phyloP scores from a whole-genome alignment of 2,329 filamentous ascomycete genomes.

The Clarireedia homoeocarpa region DNA sequence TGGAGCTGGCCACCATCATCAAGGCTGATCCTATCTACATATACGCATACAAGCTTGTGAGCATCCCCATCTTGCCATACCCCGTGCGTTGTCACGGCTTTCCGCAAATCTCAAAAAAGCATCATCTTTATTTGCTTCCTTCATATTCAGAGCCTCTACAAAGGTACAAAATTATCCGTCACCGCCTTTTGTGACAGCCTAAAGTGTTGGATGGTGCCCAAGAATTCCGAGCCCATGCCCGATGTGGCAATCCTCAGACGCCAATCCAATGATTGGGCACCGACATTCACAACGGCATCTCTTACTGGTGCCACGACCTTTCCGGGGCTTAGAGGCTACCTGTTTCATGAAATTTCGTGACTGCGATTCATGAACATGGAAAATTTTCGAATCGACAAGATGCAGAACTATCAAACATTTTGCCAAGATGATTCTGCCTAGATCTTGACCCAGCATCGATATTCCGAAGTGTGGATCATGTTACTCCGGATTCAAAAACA shows the following conservation, averaged over 20 bases:
- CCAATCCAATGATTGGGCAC: slow-evolving; percentile 12
- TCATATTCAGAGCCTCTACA: slow-evolving; percentile 3
- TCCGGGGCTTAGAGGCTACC: slow-evolving; percentile 5
- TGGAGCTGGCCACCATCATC: not conserved
- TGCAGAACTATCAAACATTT: slow-evolving; percentile 2
- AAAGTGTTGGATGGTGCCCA: slow-evolving; percentile 10
- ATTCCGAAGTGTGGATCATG: slow-evolving; percentile 11
- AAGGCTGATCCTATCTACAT: slow-evolving; percentile 9
- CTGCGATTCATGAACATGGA: slow-evolving; percentile 1
- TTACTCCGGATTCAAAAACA: slow-evolving; percentile 10
- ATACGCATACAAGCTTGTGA: not conserved
- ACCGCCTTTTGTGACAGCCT: slow-evolving; percentile 9
- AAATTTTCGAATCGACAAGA: not conserved
- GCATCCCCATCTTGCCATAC: not conserved
- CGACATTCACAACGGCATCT: slow-evolving; percentile 8
- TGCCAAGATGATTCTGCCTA: not conserved
- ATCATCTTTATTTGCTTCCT: not conserved
- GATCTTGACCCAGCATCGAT: not conserved
- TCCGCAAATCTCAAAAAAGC: not conserved
- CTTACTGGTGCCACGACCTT: slow-evolving; percentile 17
- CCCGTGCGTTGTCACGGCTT: slow-evolving; percentile 6
- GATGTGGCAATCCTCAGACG: slow-evolving; percentile 12
- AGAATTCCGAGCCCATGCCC: slow-evolving; percentile 11
- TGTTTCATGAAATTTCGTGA: slow-evolving; percentile 3
- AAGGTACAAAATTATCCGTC: not conserved